Conservation (phyloP, 352 stramenopile species). For the Aphanomyces invadans region DNA sequence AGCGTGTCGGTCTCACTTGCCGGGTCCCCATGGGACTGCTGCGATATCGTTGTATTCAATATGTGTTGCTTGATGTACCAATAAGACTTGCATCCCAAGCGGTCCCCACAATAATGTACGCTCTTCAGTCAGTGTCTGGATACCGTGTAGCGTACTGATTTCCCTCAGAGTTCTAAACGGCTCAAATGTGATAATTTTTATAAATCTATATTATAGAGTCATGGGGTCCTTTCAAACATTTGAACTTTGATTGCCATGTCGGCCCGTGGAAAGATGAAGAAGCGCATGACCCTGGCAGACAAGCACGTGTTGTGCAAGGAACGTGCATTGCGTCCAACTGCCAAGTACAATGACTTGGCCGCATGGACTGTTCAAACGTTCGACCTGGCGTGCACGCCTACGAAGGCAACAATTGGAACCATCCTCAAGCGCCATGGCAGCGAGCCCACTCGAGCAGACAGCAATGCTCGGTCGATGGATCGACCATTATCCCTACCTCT, state of each 20-base stretch:
- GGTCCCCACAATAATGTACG: too few species aligned
- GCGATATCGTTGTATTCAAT: too few species aligned
- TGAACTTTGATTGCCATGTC: not conserved
- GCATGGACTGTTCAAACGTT: not conserved
- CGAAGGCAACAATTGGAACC: not conserved
- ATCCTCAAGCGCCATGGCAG: not conserved
- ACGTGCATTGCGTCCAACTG: not conserved
- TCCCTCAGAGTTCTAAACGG: not conserved
- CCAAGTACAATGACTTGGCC: not conserved
- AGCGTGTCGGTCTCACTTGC: too few species aligned
- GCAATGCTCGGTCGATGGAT: not conserved
- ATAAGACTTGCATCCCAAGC: too few species aligned
- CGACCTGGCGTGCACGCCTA: not conserved
- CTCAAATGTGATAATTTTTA: not conserved
- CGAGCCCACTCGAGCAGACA: not conserved
- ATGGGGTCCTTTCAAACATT: not conserved
- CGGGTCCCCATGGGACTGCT: too few species aligned
- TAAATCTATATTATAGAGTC: not conserved
- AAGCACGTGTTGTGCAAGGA: not conserved
- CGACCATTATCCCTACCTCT: not conserved
- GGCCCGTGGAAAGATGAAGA: not conserved
- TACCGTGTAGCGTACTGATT: slow-evolving; percentile 6
- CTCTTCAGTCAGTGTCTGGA: too few species aligned
- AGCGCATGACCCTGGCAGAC: not conserved
- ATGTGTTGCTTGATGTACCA: too few species aligned